Conservation (phyloP, 2,329 filamentous ascomycete genomes). For the Paracamarosporium sp. region DNA sequence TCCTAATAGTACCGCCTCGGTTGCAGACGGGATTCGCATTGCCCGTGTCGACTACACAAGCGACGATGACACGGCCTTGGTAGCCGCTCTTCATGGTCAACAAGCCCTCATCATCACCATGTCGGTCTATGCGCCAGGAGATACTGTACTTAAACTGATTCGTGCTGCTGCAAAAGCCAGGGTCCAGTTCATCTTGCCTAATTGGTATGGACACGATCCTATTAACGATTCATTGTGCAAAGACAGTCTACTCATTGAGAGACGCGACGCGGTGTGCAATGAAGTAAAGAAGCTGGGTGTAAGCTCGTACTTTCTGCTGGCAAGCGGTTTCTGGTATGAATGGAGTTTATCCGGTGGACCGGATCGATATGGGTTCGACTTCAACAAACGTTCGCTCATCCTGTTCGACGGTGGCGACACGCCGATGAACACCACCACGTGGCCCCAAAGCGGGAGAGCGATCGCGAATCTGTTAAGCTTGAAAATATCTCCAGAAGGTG, state of each 20-base stretch:
- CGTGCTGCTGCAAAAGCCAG: constrained; percentile 40
- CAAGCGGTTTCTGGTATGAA: constrained; percentile 39
- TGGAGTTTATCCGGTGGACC: constrained; percentile 14
- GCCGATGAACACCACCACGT: constrained; percentile 42
- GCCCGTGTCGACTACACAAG: constrained; percentile 58
- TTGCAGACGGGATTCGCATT: constrained; percentile 50
- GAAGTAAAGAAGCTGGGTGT: constrained; percentile 28
- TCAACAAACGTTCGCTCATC: constrained; percentile 7
- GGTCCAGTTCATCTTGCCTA: constrained; percentile 45
- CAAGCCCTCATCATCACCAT: constrained; percentile 49
- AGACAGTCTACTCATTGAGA: neutral
- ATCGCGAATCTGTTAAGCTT: constrained; percentile 44
- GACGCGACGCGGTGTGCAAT: neutral
- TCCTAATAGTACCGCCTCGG: constrained; percentile 47
- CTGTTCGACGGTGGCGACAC: constrained; percentile 19
- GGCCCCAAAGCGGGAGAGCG: constrained; percentile 37
- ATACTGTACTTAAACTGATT: constrained; percentile 32
- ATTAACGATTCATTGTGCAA: constrained; percentile 16
- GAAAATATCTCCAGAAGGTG: constrained; percentile 24
- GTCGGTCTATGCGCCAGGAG: constrained; percentile 25
- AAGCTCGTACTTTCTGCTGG: constrained; percentile 17
- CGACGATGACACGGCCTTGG: constrained; percentile 43
- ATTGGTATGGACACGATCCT: constrained; percentile 39
- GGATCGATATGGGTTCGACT: constrained; percentile 33
- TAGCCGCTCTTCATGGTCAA: constrained; percentile 45